Conservation (phyloP, 2,329 filamentous ascomycete genomes). For the Ophiocordyceps polyrhachis-furcata region DNA sequence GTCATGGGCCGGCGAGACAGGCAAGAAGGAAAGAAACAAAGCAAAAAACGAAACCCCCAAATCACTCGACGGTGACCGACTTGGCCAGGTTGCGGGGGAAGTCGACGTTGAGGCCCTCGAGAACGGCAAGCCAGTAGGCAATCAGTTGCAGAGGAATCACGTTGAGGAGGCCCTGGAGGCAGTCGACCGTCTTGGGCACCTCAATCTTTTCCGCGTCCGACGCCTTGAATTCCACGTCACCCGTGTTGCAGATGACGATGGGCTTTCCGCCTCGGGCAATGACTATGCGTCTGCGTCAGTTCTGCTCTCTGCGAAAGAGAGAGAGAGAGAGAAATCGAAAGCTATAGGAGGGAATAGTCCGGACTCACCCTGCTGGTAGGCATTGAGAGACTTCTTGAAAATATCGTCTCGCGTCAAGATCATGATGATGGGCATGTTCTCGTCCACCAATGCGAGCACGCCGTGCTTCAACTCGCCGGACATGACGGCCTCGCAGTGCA, state of each 20-base stretch:
- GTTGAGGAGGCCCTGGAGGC: slow-evolving; percentile 90
- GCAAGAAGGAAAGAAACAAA: background rate
- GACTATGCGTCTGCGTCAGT: slow-evolving; percentile 31
- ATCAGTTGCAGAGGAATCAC: slow-evolving; percentile 96
- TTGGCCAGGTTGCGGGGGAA: slow-evolving; percentile 98
- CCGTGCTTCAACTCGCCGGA: slow-evolving; percentile 98
- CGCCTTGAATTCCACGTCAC: slow-evolving; percentile 73
- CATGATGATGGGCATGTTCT: slow-evolving; percentile 99
- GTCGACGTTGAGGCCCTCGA: slow-evolving; percentile 90
- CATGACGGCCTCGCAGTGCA: slow-evolving; percentile 99
- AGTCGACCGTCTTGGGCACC: slow-evolving; percentile 88
- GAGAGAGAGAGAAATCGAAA: background rate
- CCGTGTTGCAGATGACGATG: slow-evolving; percentile 93
- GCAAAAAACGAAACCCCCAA: too few relatives aligned
- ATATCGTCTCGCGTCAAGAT: slow-evolving; percentile 91
- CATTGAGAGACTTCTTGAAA: slow-evolving; percentile 98
- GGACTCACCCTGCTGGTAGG: slow-evolving; percentile 77
- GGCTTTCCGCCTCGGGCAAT: slow-evolving; percentile 90
- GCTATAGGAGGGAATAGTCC: background rate
- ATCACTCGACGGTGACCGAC: slow-evolving; percentile 95
- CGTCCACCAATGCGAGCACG: slow-evolving; percentile 89
- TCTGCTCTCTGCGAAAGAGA: background rate
- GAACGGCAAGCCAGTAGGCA: slow-evolving; percentile 95
- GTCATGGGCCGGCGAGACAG: background rate
- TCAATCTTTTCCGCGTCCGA: slow-evolving; percentile 93